phyloP scores from a whole-genome alignment of 2,329 filamentous ascomycete genomes.

The Hymenoscyphus albidus region DNA sequence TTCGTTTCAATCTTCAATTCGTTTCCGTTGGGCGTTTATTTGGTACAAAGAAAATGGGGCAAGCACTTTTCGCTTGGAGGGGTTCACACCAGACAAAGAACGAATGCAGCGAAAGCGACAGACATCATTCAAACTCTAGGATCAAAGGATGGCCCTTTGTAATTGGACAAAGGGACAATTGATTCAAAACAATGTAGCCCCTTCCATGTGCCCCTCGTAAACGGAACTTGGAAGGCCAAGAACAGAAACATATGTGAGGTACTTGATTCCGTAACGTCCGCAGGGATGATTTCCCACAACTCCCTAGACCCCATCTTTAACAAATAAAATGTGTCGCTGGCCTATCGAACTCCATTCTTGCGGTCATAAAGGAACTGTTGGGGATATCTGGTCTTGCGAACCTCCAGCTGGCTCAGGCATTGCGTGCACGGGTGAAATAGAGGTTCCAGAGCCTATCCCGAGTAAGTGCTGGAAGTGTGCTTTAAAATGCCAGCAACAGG shows the following conservation, averaged over 20 bases:
- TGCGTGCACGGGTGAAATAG: background rate
- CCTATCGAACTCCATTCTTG: background rate
- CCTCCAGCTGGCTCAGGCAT: background rate
- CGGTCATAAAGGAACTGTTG: background rate
- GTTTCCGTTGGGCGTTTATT: background rate
- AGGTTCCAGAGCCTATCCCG: background rate
- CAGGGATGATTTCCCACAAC: background rate
- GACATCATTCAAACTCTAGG: background rate
- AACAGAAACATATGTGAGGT: background rate
- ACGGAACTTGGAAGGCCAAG: background rate
- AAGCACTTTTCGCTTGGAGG: background rate
- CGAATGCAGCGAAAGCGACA: background rate
- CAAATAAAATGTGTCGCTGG: background rate
- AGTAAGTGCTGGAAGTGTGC: background rate
- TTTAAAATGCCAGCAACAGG: background rate
- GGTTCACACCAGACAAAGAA: background rate
- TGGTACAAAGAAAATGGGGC: background rate
- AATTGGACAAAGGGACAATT: background rate
- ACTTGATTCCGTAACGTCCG: background rate
- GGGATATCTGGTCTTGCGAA: background rate
- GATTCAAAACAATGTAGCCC: background rate
- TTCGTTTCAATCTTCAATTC: background rate
- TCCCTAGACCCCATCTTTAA: background rate
- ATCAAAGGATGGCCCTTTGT: background rate
- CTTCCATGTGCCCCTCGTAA: background rate